Evolutionary conservation across 2,329 filamentous ascomycete genomes (phyloP), one percentile per base, ranked within the genome.

Genomic region (Fusarium setosum): DNA sequence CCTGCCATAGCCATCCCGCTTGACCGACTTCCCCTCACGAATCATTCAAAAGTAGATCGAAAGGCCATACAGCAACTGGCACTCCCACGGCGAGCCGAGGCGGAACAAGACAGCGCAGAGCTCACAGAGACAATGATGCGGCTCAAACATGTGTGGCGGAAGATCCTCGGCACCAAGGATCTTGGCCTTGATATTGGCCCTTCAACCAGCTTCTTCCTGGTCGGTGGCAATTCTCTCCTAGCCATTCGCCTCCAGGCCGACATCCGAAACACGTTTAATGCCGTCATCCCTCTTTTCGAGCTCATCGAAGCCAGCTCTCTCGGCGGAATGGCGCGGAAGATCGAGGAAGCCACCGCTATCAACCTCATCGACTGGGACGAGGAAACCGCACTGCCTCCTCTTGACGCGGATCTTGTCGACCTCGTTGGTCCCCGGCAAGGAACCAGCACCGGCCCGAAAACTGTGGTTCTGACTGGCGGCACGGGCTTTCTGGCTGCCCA

Each of bases 211-310:
- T 56, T 61, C 35, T 61, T 61, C 18, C 38, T 35, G 4, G 40
- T 42, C 13, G 52, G 58, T 6, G 58, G 58, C n/a, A 61, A 53
- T 15, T 61, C 58, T 11, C 52, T 61, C 0, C 47, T 47, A 2
- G 29, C 18, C 4, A 31, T 56, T 17, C 38, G 34, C 3, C 26
- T 61, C 2, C 47, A 52, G 17, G 20, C 32, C 11, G 34, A 21
- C 5, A 56, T 61, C n/a, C 20, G 21, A 5, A 32, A 42, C 4
- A n/a, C 20, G 2, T 56, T 61, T 20, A 7, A 17, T 10, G 48
- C 31, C 34, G 9, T 15, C 12, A 12, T 38, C 1, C n/a, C 17
- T 4, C 23, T 38, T 5, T 15, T 42, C 23, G 10, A 42, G 21
- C 15, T 42, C 9, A 15, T 42, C 8, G 15, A 26, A 12, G 40